Evolutionary conservation across 202 grass and related monocot genomes (phyloP), one percentile per base, ranked within the genome.

Genomic region (Panicum virgatum): DNA sequence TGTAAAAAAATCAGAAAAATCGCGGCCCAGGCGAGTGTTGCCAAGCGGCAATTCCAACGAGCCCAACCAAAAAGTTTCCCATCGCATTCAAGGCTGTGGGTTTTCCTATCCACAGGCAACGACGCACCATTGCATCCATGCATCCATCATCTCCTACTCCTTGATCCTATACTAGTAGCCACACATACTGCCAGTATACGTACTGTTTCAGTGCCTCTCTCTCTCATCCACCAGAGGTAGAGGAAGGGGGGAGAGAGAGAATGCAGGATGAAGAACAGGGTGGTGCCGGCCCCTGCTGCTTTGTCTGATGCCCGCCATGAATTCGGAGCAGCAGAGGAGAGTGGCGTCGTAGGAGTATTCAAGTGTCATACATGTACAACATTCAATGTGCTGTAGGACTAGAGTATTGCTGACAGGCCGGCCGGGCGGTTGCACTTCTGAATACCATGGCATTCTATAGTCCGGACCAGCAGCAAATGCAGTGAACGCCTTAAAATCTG

Each of bases 11-110:
- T n/a, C n/a, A n/a, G n/a, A n/a, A n/a, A 9, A n/a, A 9, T 20
- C 1, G 6, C 9, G 32, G 32, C n/a, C n/a, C n/a, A n/a, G n/a
- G n/a, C n/a, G 68, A 69, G 81, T 48, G 46, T 75, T 64, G 84
- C 74, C 75, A 43, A 76, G 75, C 89, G 48, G 52, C 70, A 73
- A 84, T 84, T 80, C 80, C 81, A 72, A 90, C 23, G 70, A 70
- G 37, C 8, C 30, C 66, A 44, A 80, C 51, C 77, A 30, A 72
- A 88, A 89, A 85, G 81, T 40, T 82, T 85, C 39, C 69, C 65
- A 68, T 45, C 36, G 73, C 88, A 86, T 89, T 86, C 23, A 89
- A 86, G 66, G 83, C 83, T 62, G 27, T 79, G 69, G 79, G 79
- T 57, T 86, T 62, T 79, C 73, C 74, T 90, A 78, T 89, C 78